These are phyloP conservation scores for Fistulifera solaris DNA, from an alignment of 108 stramenopile species.

Conservation along the genomic window DNA sequence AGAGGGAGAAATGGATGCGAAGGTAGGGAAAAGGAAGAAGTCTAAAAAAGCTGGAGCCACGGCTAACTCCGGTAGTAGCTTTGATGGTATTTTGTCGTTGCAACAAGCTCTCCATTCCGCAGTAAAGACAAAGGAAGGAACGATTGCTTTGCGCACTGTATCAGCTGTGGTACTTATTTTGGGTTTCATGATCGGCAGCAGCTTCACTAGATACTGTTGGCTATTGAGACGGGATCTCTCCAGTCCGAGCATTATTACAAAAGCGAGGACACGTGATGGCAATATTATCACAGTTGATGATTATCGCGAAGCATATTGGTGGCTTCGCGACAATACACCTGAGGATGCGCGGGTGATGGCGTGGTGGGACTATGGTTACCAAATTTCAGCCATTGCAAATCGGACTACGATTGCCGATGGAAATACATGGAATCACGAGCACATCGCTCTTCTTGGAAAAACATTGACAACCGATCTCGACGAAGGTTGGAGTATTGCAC, in stretches of 20 bases:
- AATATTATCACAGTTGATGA: slow-evolving; percentile 84
- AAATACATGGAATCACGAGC: slow-evolving; percentile 99
- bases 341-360: slow-evolving; percentile 92
- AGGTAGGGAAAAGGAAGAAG: slow-evolving; percentile 27
- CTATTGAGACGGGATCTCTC: slow-evolving; percentile 55
- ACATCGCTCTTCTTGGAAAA: slow-evolving; percentile 96
- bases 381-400: slow-evolving; percentile 93
- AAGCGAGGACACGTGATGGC: slow-evolving; percentile 76
- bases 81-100: slow-evolving; percentile 39
- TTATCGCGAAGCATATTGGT: slow-evolving; percentile 98
- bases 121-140: slow-evolving; percentile 59
- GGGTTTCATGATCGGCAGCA: slow-evolving; percentile 40
- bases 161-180: slow-evolving; percentile 35
- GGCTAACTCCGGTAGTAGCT: slow-evolving; percentile 4
- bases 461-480: slow-evolving; percentile 79
- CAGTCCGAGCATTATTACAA: slow-evolving; percentile 89
- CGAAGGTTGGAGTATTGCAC: slow-evolving; percentile 89
- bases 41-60: neutral
- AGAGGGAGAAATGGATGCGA: slow-evolving; percentile 8
- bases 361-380: slow-evolving; percentile 96
- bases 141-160: slow-evolving; percentile 46
- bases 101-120: slow-evolving; percentile 37
- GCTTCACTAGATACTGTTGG: slow-evolving; percentile 66
- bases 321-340: slow-evolving; percentile 95
- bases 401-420: slow-evolving; percentile 96